Conservation (phyloP, 1,139 yeast species). For the Yamadazyma sp. region DNA sequence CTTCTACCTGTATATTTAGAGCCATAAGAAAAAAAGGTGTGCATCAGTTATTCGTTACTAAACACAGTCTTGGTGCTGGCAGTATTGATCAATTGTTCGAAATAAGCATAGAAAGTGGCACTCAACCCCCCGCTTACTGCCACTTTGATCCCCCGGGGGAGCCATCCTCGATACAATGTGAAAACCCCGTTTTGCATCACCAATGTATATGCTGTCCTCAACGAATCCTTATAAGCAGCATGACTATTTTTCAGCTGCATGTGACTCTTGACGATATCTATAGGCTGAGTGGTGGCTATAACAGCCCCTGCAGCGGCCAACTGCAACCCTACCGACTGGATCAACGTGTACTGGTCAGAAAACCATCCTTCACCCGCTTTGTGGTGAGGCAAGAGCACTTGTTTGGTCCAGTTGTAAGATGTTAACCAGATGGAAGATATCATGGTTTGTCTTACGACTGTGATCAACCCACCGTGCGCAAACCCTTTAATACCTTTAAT, state of each 20-base stretch:
- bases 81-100: constrained; percentile 50
- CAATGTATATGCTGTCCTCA: constrained; percentile 71
- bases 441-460: constrained; percentile 74
- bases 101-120: constrained; percentile 63
- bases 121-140: constrained; percentile 80
- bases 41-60: constrained; percentile 17
- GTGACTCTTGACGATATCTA: constrained; percentile 86
- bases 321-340: constrained; percentile 53
- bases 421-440: constrained; percentile 84
- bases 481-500: constrained; percentile 81
- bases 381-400: constrained; percentile 57
- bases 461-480: constrained; percentile 78
- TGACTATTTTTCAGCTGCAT: constrained; percentile 78
- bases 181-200: constrained; percentile 63
- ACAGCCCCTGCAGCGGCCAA: constrained; percentile 62
- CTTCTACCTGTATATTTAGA: background rate
- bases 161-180: constrained; percentile 64
- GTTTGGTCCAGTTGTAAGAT: constrained; percentile 75
- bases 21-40: background rate
- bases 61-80: constrained; percentile 55
- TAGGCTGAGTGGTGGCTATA: constrained; percentile 81
- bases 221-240: constrained; percentile 61
- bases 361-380: constrained; percentile 48
- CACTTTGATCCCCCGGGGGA: constrained; percentile 78
- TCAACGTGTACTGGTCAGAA: constrained; percentile 41